Percentiles rank a stretch among this genome's conserved stretches.
These are phyloP conservation scores for Amphicarpaea edgeworthii DNA, from an alignment of 306 rosid genomes.

Conservation along the genomic window DNA sequence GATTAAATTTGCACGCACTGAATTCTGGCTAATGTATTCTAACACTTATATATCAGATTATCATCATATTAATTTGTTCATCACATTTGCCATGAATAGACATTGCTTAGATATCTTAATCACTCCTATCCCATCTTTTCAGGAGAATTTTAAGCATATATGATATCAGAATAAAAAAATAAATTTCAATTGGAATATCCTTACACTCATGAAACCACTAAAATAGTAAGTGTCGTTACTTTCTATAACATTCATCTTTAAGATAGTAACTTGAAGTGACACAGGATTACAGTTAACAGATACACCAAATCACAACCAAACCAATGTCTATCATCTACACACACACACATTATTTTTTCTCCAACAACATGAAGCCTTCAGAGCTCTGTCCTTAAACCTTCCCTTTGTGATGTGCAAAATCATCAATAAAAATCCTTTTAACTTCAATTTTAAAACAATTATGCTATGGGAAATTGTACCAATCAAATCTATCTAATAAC, in stretches of 20 bases:
- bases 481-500: conserved; percentile 25
- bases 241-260: neutral
- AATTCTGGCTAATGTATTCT: conserved; percentile 22
- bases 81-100: neutral
- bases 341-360: neutral
- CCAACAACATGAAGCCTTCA: conserved; percentile 10
- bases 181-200: conserved; percentile 14
- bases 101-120: conserved; percentile 10
- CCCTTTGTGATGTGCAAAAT: neutral
- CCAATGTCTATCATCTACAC: conserved; percentile 5
- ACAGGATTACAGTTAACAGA: conserved; percentile 7
- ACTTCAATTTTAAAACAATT: conserved; percentile 5
- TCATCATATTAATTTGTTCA: conserved; percentile 19
- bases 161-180: neutral
- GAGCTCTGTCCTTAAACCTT: neutral
- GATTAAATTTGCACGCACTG: conserved; percentile 29
- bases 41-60: conserved; percentile 11
- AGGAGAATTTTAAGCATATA: conserved; percentile 5
- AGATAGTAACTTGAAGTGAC: neutral
- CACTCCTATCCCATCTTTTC: conserved; percentile 18
- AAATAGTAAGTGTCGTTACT: neutral
- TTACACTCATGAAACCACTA: conserved; percentile 12
- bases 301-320: conserved; percentile 32
- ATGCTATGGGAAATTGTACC: neutral
- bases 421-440: neutral